Conservation (phyloP, 371 early-diverging fungal species). For the Smittium mucronatum region DNA sequence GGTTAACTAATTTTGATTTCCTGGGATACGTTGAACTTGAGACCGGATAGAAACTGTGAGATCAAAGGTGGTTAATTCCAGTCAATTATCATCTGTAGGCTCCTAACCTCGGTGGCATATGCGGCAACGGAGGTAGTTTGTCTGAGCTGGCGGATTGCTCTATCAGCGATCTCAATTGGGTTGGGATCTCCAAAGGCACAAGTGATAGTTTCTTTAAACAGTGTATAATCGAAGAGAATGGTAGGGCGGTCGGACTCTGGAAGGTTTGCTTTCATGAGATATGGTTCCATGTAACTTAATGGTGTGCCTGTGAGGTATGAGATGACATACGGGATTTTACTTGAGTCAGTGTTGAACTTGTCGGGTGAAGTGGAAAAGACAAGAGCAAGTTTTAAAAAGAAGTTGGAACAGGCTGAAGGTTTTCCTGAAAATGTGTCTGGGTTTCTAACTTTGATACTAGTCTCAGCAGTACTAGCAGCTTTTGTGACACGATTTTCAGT, state of each 20-base stretch:
- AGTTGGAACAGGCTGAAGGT: slow-evolving; percentile 1
- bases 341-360: slow-evolving; percentile 1
- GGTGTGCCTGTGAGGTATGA: not conserved
- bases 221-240: not conserved
- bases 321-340: not conserved
- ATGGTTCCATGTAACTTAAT: not conserved
- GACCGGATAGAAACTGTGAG: slow-evolving; percentile 1
- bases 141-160: not conserved
- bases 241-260: not conserved
- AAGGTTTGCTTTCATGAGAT: slow-evolving; percentile 1
- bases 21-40: slow-evolving; percentile 1
- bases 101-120: not conserved
- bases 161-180: not conserved
- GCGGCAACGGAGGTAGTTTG: not conserved
- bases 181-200: not conserved
- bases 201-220: slow-evolving; percentile 1
- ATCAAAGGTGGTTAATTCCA: not conserved
- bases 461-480: slow-evolving; percentile 1
- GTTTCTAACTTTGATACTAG: not conserved
- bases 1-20: not conserved
- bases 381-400: not conserved
- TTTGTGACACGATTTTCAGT: not conserved
- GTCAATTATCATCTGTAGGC: not conserved
- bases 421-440: slow-evolving; percentile 1
- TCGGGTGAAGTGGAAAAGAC: not conserved